phyloP scores from a whole-genome alignment of 2,329 filamentous ascomycete genomes.

The Parasarocladium wereldwijsianum region DNA sequence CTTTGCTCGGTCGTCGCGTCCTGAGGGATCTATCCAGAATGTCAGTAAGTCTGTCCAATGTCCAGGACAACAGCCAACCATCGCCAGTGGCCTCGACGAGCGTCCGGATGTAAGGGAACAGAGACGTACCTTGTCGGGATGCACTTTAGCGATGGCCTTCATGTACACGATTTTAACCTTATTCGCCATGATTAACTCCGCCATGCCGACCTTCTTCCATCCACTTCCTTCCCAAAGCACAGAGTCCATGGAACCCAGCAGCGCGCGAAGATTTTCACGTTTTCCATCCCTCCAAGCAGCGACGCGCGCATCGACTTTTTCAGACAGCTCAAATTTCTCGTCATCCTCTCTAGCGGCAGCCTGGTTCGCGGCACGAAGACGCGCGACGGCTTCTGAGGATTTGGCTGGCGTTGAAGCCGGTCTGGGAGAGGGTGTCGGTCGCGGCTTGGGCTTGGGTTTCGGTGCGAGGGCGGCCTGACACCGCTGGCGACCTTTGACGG shows the following conservation, averaged over 20 bases:
- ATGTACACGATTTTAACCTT: slow-evolving; percentile 98
- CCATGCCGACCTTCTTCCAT: slow-evolving; percentile 94
- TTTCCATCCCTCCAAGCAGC: slow-evolving; percentile 80
- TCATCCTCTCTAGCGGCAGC: slow-evolving; percentile 78
- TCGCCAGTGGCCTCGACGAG: too few species aligned
- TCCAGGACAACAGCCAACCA: too few species aligned
- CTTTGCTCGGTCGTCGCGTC: slow-evolving; percentile 49
- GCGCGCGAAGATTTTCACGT: slow-evolving; percentile 76
- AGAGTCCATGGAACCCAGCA: slow-evolving; percentile 72
- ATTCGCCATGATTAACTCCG: slow-evolving; percentile 80
- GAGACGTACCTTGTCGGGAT: slow-evolving; percentile 83
- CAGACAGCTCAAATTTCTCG: slow-evolving; percentile 79
- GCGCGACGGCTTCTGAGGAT: slow-evolving; percentile 63
- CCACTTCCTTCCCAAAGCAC: slow-evolving; percentile 86
- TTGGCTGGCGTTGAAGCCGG: slow-evolving; percentile 27
- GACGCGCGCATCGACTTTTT: slow-evolving; percentile 70
- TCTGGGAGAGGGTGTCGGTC: slow-evolving; percentile 26
- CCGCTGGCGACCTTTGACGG: slow-evolving; percentile 71
- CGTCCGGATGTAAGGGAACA: not conserved
- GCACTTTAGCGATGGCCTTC: slow-evolving; percentile 97
- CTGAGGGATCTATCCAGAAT: slow-evolving; percentile 37
- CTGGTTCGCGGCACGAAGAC: slow-evolving; percentile 69
- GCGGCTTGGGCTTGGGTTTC: slow-evolving; percentile 38
- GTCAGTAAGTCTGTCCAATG: slow-evolving; percentile 7
- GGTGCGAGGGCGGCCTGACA: slow-evolving; percentile 78